Evolutionary conservation across 352 stramenopile species (phyloP).

Genomic region (Pythium chondricola): DNA sequence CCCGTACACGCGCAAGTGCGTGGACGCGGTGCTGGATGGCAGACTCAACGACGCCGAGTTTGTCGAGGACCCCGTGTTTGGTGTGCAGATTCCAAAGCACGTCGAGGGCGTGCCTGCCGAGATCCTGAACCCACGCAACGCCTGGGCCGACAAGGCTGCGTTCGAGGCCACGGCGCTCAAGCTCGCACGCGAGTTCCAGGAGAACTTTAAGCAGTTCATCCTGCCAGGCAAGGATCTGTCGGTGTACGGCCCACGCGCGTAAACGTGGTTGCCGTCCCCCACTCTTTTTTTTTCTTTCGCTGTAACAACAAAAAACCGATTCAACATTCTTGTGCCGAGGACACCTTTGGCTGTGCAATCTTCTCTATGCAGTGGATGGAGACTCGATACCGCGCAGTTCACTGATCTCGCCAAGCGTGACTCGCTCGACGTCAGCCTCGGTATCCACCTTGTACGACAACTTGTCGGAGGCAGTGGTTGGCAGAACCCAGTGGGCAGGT

Average conservation of each 20-base stretch:
- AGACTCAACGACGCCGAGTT: constrained; percentile 60
- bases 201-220: constrained; percentile 86
- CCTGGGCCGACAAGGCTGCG: constrained; percentile 73
- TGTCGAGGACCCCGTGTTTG: constrained; percentile 66
- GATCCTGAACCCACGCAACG: constrained; percentile 69
- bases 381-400: constrained; percentile 46
- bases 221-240: constrained; percentile 68
- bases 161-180: constrained; percentile 73
- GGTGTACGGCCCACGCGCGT: constrained; percentile 50
- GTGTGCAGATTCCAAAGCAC: constrained; percentile 56
- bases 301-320: background rate
- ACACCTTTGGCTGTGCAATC: too few species aligned
- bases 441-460: constrained; percentile 1
- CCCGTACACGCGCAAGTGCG: constrained; percentile 67
- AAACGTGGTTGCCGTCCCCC: constrained; percentile 17
- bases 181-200: constrained; percentile 67
- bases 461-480: background rate
- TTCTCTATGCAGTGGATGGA: too few species aligned
- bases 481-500: constrained; percentile 3
- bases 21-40: constrained; percentile 67
- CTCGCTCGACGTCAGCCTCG: constrained; percentile 2
- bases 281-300: too few species aligned
- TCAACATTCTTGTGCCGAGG: too few species aligned
- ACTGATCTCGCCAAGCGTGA: constrained; percentile 31
- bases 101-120: constrained; percentile 65